Conservation (phyloP, 257 asterid species). For the Agastache rugosa region DNA sequence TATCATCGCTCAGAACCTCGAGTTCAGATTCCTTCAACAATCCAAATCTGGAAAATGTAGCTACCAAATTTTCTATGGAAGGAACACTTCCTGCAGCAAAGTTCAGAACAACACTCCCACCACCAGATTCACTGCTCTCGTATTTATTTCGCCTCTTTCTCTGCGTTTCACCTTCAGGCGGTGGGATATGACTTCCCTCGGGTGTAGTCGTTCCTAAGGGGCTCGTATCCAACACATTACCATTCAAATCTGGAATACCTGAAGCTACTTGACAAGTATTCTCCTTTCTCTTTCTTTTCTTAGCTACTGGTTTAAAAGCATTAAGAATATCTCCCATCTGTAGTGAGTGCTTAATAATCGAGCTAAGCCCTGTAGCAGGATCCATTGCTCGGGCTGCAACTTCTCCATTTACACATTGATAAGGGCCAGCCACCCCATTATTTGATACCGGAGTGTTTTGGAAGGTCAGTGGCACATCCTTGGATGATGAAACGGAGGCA, state of each 20-base stretch:
- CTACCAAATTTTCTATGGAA: conserved; percentile 47
- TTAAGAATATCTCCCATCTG: conserved; percentile 31
- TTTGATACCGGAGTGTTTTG: conserved; percentile 33
- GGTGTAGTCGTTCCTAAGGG: conserved; percentile 38
- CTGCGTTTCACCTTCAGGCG: conserved; percentile 40
- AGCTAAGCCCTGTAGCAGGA: conserved; percentile 33
- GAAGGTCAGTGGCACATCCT: conserved; percentile 34
- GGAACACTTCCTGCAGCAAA: conserved; percentile 57
- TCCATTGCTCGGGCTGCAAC: conserved; percentile 26
- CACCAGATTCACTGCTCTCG: conserved; percentile 40
- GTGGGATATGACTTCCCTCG: conserved; percentile 31
- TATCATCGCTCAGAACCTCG: conserved; percentile 36
- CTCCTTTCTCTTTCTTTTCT: conserved; percentile 53
- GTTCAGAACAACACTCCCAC: conserved; percentile 52
- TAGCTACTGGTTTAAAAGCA: conserved; percentile 39
- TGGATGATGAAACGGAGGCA: conserved; percentile 40
- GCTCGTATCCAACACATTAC: conserved; percentile 39
- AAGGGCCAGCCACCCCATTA: conserved; percentile 26
- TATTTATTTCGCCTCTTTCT: conserved; percentile 39
- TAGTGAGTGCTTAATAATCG: conserved; percentile 35
- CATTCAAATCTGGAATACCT: conserved; percentile 75
- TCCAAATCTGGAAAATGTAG: conserved; percentile 61
- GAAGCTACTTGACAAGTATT: conserved; percentile 43
- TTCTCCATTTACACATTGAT: conserved; percentile 30
- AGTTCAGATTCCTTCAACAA: conserved; percentile 60